Evolutionary conservation across 2,329 filamentous ascomycete genomes (phyloP).

Genomic region (Aspergillus pseudonomiae): DNA sequence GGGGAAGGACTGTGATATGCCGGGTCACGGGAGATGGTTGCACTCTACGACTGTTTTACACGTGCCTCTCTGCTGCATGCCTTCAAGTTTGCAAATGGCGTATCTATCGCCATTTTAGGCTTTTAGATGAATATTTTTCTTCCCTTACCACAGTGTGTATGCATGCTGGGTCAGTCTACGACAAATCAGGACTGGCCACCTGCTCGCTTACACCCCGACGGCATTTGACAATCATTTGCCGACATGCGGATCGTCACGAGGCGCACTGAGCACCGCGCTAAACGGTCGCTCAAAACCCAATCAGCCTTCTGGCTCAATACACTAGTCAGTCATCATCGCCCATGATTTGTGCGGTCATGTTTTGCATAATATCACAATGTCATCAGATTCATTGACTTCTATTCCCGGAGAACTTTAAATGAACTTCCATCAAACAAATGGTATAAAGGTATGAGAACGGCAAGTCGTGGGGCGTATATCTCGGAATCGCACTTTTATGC

Average conservation of each 20-base stretch:
- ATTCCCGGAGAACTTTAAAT: background rate
- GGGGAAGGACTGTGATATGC: background rate
- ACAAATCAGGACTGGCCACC: background rate
- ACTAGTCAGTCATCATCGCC: background rate
- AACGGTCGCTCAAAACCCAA: background rate
- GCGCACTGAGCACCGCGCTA: background rate
- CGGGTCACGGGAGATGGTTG: too few relatives aligned
- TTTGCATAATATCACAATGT: background rate
- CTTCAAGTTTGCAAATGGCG: background rate
- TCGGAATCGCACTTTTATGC: background rate
- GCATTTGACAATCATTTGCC: conserved; percentile 6
- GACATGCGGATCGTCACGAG: background rate
- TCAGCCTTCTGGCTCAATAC: background rate
- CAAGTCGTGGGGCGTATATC: background rate
- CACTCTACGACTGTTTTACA: background rate
- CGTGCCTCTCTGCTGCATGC: background rate
- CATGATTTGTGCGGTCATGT: background rate
- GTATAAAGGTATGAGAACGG: conserved; percentile 1
- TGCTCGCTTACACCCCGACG: background rate
- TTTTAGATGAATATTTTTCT: background rate
- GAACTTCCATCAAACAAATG: conserved; percentile 1
- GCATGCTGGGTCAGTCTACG: background rate
- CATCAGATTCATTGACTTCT: conserved; percentile 5
- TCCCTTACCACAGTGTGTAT: background rate
- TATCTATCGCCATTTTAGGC: background rate